Conservation (phyloP, 139 green algal species). For the Coccomyxa sp. region DNA sequence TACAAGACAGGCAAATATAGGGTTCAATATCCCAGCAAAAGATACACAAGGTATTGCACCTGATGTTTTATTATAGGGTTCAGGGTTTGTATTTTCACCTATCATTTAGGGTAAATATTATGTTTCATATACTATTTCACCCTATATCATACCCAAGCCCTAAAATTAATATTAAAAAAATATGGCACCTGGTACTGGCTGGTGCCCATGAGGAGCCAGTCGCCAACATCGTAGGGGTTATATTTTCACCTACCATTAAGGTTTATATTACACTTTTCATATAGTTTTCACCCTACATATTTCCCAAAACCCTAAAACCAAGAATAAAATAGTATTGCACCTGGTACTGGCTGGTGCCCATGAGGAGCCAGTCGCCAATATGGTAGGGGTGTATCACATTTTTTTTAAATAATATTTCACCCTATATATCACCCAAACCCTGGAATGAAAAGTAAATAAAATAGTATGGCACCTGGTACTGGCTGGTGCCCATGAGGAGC, state of each 20-base stretch:
- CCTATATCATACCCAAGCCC: too few species aligned
- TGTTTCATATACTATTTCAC: too few species aligned
- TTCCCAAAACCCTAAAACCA: neutral
- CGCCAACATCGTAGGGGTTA: neutral
- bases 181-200: neutral
- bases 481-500: constrained; percentile 27
- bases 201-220: neutral
- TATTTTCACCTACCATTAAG: neutral
- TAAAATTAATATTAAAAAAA: too few species aligned
- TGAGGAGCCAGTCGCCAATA: neutral
- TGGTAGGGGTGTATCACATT: neutral
- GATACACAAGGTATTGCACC: too few species aligned
- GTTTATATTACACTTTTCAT: too few species aligned
- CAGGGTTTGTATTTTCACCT: neutral
- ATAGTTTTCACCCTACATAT: too few species aligned
- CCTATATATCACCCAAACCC: neutral
- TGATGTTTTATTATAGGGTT: too few species aligned
- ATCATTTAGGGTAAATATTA: neutral
- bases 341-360: neutral
- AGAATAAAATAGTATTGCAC: neutral
- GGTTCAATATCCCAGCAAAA: too few species aligned
- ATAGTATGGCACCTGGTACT: constrained; percentile 12
- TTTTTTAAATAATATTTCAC: too few species aligned
- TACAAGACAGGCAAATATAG: too few species aligned
- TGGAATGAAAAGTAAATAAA: neutral